Percentiles rank a stretch among this genome's conserved stretches.
phyloP scores from a whole-genome alignment of 768 basidiomycete species.

The Butyriboletus loyo region DNA sequence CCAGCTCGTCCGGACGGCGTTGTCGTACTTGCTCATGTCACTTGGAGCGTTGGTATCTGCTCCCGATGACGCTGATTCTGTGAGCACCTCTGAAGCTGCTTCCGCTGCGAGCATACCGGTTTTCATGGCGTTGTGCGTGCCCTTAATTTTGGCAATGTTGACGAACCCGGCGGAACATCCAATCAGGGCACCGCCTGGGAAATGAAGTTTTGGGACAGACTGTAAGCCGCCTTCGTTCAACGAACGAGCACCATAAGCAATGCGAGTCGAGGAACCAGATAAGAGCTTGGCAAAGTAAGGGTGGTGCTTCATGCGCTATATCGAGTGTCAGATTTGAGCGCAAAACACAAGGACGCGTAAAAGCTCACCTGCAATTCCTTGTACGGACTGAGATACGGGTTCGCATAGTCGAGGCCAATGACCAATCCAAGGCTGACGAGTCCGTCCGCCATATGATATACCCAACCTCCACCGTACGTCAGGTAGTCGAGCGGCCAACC shows the following conservation, averaged over 20 bases:
- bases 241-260: conserved; percentile 88
- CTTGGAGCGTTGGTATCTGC: conserved; percentile 21
- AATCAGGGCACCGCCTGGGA: conserved; percentile 92
- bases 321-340: conserved; percentile 2
- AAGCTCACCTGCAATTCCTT: conserved; percentile 81
- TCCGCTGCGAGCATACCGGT: conserved; percentile 97
- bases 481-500: conserved; percentile 86
- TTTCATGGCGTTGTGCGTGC: conserved; percentile 99
- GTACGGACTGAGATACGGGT: conserved; percentile 91
- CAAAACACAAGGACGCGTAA: not conserved
- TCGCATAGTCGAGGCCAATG: conserved; percentile 90
- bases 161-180: conserved; percentile 96
- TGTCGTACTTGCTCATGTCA: conserved; percentile 75
- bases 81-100: conserved; percentile 66
- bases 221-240: conserved; percentile 95
- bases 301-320: conserved; percentile 91
- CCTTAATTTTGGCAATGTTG: conserved; percentile 97
- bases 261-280: conserved; percentile 63
- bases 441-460: conserved; percentile 93
- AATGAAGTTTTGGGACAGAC: conserved; percentile 80
- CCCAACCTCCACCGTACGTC: conserved; percentile 86
- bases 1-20: conserved; percentile 72
- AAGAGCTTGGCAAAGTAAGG: conserved; percentile 85
- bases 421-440: conserved; percentile 90
- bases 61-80: conserved; percentile 18